Percentiles rank a stretch among this genome's conserved stretches.
These are phyloP conservation scores for Leishmania arabica DNA, from an alignment of 208 protist genomes.

Conservation along the genomic window DNA sequence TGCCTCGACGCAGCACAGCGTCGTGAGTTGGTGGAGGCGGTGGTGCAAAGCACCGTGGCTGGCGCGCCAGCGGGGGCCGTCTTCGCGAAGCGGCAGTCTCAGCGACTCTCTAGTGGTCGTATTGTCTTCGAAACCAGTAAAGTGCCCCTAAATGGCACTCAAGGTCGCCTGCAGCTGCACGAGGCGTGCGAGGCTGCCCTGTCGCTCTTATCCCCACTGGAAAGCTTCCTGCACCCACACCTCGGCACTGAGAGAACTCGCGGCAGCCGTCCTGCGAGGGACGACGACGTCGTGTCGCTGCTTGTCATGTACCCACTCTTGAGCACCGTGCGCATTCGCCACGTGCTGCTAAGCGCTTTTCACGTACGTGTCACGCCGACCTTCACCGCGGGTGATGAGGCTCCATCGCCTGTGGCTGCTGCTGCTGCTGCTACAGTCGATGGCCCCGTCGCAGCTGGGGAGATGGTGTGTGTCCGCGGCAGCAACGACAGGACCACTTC, in stretches of 20 bases:
- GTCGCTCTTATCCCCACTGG: conserved; percentile 14
- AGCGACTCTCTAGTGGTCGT: conserved; percentile 7
- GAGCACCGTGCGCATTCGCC: conserved; percentile 36
- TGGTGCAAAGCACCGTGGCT: conserved; percentile 25
- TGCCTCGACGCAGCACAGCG: conserved; percentile 20
- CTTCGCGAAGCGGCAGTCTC: neutral
- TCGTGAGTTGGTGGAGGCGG: conserved; percentile 18
- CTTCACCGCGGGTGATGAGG: neutral
- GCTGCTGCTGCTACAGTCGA: neutral
- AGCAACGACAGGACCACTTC: too few species aligned
- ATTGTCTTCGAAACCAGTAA: neutral
- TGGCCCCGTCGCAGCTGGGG: neutral
- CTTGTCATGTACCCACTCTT: conserved; percentile 42
- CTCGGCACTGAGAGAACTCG: neutral
- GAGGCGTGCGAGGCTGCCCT: conserved; percentile 48
- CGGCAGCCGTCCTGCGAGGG: neutral
- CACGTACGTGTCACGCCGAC: conserved; percentile 1
- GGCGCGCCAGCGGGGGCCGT: neutral
- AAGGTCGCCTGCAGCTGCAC: conserved; percentile 26
- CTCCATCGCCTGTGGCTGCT: neutral
- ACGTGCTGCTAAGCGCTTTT: conserved; percentile 46
- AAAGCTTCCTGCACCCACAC: neutral
- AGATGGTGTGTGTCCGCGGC: neutral
- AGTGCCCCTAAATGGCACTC: conserved; percentile 6
- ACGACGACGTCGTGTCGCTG: conserved; percentile 25